These are phyloP conservation scores for Eucalyptus pauciflora DNA, from an alignment of 345 rosid species.

Conservation along the genomic window DNA sequence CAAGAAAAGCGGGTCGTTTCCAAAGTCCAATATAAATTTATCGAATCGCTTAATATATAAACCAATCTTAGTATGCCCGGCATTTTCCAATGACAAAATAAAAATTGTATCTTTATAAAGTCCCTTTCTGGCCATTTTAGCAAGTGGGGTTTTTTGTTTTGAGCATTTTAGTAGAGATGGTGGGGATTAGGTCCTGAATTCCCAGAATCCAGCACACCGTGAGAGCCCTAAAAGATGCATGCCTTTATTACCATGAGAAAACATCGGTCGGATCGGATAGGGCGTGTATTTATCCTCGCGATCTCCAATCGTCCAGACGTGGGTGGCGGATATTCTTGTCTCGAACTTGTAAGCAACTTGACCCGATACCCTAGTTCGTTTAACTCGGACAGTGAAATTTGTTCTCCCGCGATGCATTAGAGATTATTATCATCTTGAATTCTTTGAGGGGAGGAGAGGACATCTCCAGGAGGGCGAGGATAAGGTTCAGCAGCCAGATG, in stretches of 20 bases:
- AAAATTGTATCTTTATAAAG: background rate
- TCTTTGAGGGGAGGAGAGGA: background rate
- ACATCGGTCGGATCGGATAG: background rate
- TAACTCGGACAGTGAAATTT: background rate
- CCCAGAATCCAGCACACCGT: background rate
- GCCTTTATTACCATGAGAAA: background rate
- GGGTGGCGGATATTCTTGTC: background rate
- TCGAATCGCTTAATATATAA: background rate
- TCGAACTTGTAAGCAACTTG: background rate
- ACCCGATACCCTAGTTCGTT: background rate
- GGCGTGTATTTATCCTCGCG: background rate
- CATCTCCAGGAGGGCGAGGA: background rate
- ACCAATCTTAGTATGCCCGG: background rate
- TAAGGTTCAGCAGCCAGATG: background rate
- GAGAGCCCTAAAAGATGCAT: background rate
- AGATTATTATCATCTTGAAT: background rate
- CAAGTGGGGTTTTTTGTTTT: slow-evolving; percentile 3
- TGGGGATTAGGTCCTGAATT: slow-evolving; percentile 32
- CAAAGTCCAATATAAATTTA: background rate
- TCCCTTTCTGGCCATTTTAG: background rate
- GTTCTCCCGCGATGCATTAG: background rate
- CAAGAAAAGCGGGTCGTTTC: background rate
- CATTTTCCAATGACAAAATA: background rate
- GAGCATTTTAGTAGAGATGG: slow-evolving; percentile 18
- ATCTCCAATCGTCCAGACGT: background rate